Base-by-base conservation (phyloP, 306 rosid genomes). In the Glycyrrhiza uralensis region DNA sequence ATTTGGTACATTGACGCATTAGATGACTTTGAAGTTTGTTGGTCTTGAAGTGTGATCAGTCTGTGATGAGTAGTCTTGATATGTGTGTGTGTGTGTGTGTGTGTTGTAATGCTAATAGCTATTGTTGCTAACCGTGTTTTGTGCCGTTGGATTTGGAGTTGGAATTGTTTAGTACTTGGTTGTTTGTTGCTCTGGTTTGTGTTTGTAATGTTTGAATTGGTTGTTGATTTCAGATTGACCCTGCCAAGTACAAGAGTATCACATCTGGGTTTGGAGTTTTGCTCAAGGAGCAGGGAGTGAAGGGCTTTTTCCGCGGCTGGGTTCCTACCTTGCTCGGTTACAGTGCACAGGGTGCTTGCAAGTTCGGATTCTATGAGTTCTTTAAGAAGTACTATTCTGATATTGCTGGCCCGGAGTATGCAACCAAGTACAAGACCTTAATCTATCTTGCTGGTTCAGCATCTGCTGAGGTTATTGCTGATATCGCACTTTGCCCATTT, bases 301-400 rank as follows among this genome's bases (percentile, higher is more conserved):
- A 61, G 63, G 99, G 99, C 13, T 87, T 95, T 80, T 91, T 89
- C 85, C 82, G 93, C 76, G 99, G 99, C n/a, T 91, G 99, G 99
- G 96, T 84, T 35, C 99, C 99, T 19, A 95, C 99, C 46, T 80
- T 95, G 74, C 85, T 95, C 19, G 99, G 99, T 81, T 91, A 95
- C 85, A 89, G 99, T 85, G 97, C 93, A 38, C 99, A 95, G 86
- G 97, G 99, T 82, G 99, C 97, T 66, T 91, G 96, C 92, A 95
- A 95, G 76, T 91, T 81, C 67, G 99, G 99, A 29, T 91, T 91
- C 82, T 95, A 95, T 11, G 99, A 95, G 75, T 95, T 85, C 80
- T 91, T 95, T 71, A 95, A 95, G 89, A 95, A 91, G 85, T 91
- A 88, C 79, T 91, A 89, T 71, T 89, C 97, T 50, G 99, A 95